A percentile compares a stretch with the other conserved stretches of the same genome.
phyloP scores from a whole-genome alignment of 768 basidiomycete genomes.

The Mycena galopus region DNA sequence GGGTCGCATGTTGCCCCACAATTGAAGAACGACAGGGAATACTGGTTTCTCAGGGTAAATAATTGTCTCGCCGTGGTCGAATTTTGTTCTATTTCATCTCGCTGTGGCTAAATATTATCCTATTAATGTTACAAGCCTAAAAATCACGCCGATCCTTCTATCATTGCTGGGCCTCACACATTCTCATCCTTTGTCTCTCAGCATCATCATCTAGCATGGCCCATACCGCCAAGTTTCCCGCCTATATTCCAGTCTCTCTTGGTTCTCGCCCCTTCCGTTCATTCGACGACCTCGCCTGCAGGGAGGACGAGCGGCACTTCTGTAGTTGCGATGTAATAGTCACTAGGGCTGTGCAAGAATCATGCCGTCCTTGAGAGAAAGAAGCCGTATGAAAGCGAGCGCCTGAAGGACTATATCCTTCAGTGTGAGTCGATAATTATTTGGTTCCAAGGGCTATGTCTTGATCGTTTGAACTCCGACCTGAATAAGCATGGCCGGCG shows the following conservation, averaged over 20 bases:
- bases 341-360: neutral
- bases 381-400: slow-evolving; percentile 1
- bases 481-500: neutral
- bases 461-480: neutral
- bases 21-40: neutral
- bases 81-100: neutral
- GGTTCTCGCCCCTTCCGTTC: too few species aligned
- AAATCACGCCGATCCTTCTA: too few species aligned
- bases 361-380: neutral
- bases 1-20: neutral
- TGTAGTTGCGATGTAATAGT: neutral
- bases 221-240: too few species aligned
- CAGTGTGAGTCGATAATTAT: neutral
- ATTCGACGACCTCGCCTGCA: neutral
- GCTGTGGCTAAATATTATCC: neutral
- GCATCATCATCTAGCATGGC: too few species aligned
- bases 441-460: slow-evolving; percentile 1
- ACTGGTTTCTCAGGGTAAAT: neutral
- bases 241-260: too few species aligned
- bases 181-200: too few species aligned
- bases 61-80: too few species aligned
- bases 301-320: neutral
- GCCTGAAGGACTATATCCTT: neutral
- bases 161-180: too few species aligned
- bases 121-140: neutral